Evolutionary conservation across 177 flowering plant species (phyloP).

Genomic region (Vitis hybrid): DNA sequence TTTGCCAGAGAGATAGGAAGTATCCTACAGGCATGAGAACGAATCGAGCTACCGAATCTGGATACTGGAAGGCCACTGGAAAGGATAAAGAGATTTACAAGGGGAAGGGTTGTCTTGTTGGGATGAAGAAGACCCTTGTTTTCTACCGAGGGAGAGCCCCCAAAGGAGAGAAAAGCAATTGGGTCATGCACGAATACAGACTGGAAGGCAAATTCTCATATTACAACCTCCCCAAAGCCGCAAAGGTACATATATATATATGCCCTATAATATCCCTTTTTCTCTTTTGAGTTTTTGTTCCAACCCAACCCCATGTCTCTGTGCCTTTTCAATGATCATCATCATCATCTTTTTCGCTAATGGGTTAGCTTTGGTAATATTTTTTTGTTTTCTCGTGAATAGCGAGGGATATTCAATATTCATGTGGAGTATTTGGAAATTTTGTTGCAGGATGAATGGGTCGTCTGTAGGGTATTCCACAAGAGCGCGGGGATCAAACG

Average conservation of each 20-base stretch:
- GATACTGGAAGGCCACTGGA: constrained; percentile 62
- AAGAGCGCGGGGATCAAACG: constrained; percentile 34
- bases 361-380: too few relatives aligned
- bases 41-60: constrained; percentile 51
- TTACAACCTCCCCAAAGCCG: constrained; percentile 28
- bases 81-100: constrained; percentile 53
- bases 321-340: not conserved
- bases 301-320: not conserved
- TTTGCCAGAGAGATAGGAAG: constrained; percentile 51
- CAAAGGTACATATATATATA: constrained; percentile 29
- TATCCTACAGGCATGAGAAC: constrained; percentile 63
- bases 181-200: constrained; percentile 61
- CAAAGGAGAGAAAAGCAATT: constrained; percentile 54
- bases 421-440: not conserved
- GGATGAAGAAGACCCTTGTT: constrained; percentile 65
- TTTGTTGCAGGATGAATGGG: constrained; percentile 49
- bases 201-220: constrained; percentile 44
- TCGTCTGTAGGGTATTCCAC: constrained; percentile 47
- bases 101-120: constrained; percentile 37
- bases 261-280: not conserved
- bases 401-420: not conserved
- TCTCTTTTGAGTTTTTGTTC: not conserved
- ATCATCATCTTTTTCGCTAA: too few relatives aligned
- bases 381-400: constrained; percentile 4
- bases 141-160: constrained; percentile 62